Base-by-base conservation (phyloP, 2,329 filamentous ascomycete genomes). In the Aspergillus ustus region DNA sequence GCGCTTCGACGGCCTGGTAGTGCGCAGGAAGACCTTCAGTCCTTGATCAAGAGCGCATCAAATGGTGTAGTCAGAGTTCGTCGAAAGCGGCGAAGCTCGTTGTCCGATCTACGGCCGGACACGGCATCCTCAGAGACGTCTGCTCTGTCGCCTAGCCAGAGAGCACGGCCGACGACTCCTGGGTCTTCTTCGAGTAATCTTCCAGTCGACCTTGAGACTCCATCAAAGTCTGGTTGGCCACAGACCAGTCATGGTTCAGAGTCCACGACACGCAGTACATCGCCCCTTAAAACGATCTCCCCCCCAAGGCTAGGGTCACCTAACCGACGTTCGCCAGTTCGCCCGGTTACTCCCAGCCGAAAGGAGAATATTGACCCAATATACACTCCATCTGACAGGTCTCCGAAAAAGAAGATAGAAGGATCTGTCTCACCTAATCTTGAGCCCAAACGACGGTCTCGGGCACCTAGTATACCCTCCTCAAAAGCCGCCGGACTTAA, bases 51-150 rank as follows among this genome's bases (percentile, higher is more conserved):
- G 78, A 67, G 81, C 79, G 80, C 81, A 75, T 78, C 81, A 66
- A 71, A 77, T 80, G 66, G 74, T 74, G 28, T 68, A 49, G 60
- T 81, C 74, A 65, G 75, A 76, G n/a, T 78, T 81, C 49, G 85
- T 73, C 93, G 89, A 80, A 97, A 96, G 81, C 86, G 94, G 59
- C 89, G 94, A 73, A 97, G 93, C 78, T 97, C 93, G 28, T 80
- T 98, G 46, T 97, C 93, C 4, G 94, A 98, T 75, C 83, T 98
- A 52, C 90, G 88, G 67, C 84, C 81, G 59, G 80, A 91, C 19
- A 88, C 94, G 78, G 84, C 75, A 31, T 74, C 83, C 45, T 83
- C 86, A 59, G 82, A 88, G 8, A 84, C 81, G 77, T 70, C 74
- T 13, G 65, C 69, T 43, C 59, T 74, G 17, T 77, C 76, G 11